Base-by-base conservation (phyloP, 805 yeast species). In the Metschnikowia dekortorum region DNA sequence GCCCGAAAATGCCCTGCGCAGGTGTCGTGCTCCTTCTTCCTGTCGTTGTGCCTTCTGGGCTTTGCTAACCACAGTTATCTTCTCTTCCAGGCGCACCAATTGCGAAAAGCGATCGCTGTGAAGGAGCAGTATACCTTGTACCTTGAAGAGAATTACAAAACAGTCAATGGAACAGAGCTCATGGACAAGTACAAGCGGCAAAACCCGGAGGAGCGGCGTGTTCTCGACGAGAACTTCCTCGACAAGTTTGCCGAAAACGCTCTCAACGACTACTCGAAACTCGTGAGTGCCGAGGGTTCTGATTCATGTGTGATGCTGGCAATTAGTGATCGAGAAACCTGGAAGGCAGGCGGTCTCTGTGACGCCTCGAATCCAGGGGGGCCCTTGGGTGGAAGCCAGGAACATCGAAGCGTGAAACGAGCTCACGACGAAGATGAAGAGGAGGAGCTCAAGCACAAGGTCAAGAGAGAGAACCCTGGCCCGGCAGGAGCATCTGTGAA, bases 91-190 rank as follows among this genome's bases (percentile, higher is more conserved):
- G 47, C 62, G 8, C 43, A 50, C 4, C 50, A 54, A 16, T 53
- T 72, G 42, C 58, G 65, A 35, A 51, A 50, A 6, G 39, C 60
- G 11, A 47, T 70, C 4, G 51, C 53, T 2, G 53, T 51, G 6
- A 69, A 68, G 48, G 76, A 71, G 48, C 58, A 61, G 29, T 72
- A 68, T 52, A 62, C 57, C 42, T 56, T 54, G 50, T 73, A 66
- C 39, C 56, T 71, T 37, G 54, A 61, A 29, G 72, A 68, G 41
- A 73, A 71, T 53, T 69, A 68, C 53, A 65, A 60, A 48, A 60
- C 64, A 3, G 57, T 66, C 37, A 68, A 69, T 48, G 75, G 75
- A 2, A 54, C 60, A 4, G 74, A 70, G 39, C 56, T 69, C 32
- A 60, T 73, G 33, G 56, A 54, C 31, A 66, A 62, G 47, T 73